These are phyloP conservation scores for Trichoderma polysporum DNA, from an alignment of 2,329 filamentous ascomycete species.

Conservation along the genomic window DNA sequence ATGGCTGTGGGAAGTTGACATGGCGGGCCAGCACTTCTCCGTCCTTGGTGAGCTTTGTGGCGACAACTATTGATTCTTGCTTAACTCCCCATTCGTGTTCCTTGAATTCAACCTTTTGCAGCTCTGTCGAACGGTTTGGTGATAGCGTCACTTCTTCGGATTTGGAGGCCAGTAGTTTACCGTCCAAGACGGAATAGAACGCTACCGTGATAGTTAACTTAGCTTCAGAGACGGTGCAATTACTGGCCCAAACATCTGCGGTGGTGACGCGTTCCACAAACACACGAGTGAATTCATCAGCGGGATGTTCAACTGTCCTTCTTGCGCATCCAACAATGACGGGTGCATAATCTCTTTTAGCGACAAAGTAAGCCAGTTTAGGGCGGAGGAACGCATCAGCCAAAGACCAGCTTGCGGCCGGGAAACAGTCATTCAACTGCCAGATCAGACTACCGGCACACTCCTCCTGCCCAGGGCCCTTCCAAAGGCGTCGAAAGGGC, in stretches of 20 bases:
- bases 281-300: conserved; percentile 1
- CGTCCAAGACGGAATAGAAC: not conserved
- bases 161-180: not conserved
- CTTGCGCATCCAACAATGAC: not conserved
- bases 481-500: conserved; percentile 10
- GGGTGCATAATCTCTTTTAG: conserved; percentile 1
- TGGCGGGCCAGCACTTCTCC: not conserved
- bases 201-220: not conserved
- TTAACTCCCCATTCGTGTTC: not conserved
- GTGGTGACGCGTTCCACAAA: not conserved
- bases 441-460: conserved; percentile 10
- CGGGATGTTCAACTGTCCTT: not conserved
- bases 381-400: conserved; percentile 5
- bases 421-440: conserved; percentile 17
- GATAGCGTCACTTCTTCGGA: not conserved
- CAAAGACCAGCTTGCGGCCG: conserved; percentile 12
- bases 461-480: not conserved
- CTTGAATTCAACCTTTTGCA: not conserved
- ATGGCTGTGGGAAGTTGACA: conserved; percentile 15
- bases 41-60: not conserved
- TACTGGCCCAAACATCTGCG: conserved; percentile 2
- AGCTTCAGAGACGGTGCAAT: not conserved
- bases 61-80: conserved; percentile 4
- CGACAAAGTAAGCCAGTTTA: conserved; percentile 13
- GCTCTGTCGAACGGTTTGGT: conserved; percentile 11